These are phyloP conservation scores for Haemoproteus tartakovskyi DNA, from an alignment of 169 alveolate genomes.

Conservation along the genomic window DNA sequence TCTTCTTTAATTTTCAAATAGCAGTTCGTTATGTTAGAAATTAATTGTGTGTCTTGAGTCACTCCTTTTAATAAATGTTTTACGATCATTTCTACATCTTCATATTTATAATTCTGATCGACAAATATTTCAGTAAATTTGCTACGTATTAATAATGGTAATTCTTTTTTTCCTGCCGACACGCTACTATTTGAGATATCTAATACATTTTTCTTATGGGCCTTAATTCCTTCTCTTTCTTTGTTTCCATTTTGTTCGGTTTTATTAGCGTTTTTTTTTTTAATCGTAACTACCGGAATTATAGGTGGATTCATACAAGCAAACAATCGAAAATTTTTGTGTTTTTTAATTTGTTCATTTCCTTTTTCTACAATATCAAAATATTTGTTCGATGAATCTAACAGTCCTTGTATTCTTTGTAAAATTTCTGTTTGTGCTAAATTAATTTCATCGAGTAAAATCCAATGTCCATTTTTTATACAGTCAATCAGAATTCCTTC, in stretches of 20 bases:
- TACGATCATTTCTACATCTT: conserved; percentile 71
- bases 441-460: conserved; percentile 98
- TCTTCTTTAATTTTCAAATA: conserved; percentile 61
- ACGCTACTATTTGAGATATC: conserved; percentile 87
- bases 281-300: conserved; percentile 63
- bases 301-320: conserved; percentile 99
- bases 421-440: conserved; percentile 96
- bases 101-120: conserved; percentile 84
- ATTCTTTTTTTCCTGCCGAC: conserved; percentile 94
- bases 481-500: conserved; percentile 97
- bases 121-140: conserved; percentile 95
- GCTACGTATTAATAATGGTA: conserved; percentile 90
- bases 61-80: conserved; percentile 49
- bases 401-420: conserved; percentile 83
- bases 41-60: conserved; percentile 52
- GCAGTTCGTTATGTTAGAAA: conserved; percentile 67
- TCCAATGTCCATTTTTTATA: conserved; percentile 97
- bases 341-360: conserved; percentile 83
- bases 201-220: too few relatives aligned
- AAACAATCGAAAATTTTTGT: conserved; percentile 93
- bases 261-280: conserved; percentile 8
- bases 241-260: not conserved
- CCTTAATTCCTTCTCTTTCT: too few relatives aligned
- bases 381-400: conserved; percentile 27
- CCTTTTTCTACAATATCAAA: conserved; percentile 84